phyloP scores from a whole-genome alignment of 23 red algal genomes.

The Pyropia haitanensis region DNA sequence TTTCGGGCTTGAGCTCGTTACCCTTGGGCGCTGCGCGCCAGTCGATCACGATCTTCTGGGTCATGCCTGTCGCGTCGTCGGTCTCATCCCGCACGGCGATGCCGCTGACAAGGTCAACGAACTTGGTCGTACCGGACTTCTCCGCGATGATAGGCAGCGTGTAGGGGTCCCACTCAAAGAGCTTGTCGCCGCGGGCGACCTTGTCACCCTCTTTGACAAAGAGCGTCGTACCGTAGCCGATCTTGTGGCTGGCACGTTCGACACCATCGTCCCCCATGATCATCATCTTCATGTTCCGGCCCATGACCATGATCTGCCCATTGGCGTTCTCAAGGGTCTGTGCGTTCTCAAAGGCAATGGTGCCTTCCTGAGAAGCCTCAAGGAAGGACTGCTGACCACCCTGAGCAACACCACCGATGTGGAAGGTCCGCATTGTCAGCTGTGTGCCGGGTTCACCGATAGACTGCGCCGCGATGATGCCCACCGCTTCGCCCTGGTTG shows the following conservation, averaged over 20 bases:
- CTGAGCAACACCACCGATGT: too few relatives aligned
- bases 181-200: not conserved
- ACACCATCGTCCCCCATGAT: not conserved
- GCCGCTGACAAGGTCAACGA: not conserved
- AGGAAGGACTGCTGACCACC: not conserved
- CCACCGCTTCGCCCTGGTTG: slow-evolving; percentile 1
- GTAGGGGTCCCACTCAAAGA: slow-evolving; percentile 1
- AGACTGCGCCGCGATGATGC: too few relatives aligned
- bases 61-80: not conserved
- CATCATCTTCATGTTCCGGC: not conserved
- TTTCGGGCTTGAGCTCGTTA: not conserved
- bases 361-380: not conserved
- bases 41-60: not conserved
- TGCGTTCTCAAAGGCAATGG: not conserved
- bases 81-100: not conserved
- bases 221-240: not conserved
- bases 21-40: too few relatives aligned
- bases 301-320: slow-evolving; percentile 1
- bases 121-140: not conserved
- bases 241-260: not conserved
- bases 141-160: not conserved
- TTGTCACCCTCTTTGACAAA: not conserved
- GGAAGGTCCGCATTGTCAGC: too few relatives aligned
- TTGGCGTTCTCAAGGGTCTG: not conserved
- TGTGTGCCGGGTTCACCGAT: too few relatives aligned